Evolutionary conservation across 1,284 basidiomycete species (phyloP), one percentile per base, ranked within the genome.

Genomic region (Puccinia polysora): DNA sequence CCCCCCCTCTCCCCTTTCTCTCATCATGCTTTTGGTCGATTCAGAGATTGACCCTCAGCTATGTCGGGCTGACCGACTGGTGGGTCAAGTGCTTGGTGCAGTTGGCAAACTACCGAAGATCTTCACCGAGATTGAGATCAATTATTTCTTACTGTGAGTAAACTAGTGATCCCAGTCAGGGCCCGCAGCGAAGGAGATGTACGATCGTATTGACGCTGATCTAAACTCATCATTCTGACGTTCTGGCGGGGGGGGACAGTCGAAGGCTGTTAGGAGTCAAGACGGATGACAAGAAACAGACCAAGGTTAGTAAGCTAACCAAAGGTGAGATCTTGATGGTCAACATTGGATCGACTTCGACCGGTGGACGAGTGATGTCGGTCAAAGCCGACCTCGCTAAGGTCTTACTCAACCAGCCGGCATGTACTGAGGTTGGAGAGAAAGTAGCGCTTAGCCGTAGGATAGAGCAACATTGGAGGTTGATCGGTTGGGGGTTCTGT

Each of bases 281-380:
- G 81, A 92, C 91, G 32, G 94, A 97, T 81, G 95, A 97, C 83
- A 95, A 94, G 83, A 97, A 97, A 81, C 91, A 95, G 81, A 96
- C 95, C 59, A 97, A 92, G 81, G 92, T 94, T 32, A 84, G 89
- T 67, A 97, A 97, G 81, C 85, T 97, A 59, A 85, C 87, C 69
- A 96, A 96, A 82, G 90, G 89, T 80, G 95, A 98, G 82, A 86
- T 97, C 2, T 83, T 98, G 45, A 85, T 94, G 73, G 91, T 94
- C 83, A 94, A 95, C 82, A 94, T 95, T 75, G 91, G 91, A 23
- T 93, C 90, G 28, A 95, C 91, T 3, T 95, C 92, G 25, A 93
- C 91, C 2, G 93, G 93, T 75, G 93, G 93, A 47, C 88, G 91
- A 64, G 91, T 97, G 20, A 82, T 94, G 75, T 88, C 86, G 77